Conservation (phyloP, 2,329 filamentous ascomycete genomes). For the Verticillium klebahnii region DNA sequence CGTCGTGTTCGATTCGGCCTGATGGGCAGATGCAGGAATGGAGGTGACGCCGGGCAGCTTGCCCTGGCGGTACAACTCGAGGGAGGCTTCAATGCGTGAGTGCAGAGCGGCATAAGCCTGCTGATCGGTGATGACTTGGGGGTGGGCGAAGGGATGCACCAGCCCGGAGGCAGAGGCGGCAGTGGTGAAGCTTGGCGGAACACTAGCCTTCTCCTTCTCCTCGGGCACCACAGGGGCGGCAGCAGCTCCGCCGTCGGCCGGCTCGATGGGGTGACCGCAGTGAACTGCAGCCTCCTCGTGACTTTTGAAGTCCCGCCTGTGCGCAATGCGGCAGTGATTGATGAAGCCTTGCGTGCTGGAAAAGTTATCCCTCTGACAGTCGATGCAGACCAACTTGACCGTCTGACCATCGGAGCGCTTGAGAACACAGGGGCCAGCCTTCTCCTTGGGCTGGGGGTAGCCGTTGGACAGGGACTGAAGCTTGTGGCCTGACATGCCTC, state of each 20-base stretch:
- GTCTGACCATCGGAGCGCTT: constrained; percentile 80
- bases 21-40: constrained; percentile 30
- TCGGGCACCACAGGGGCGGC: constrained; percentile 31
- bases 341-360: constrained; percentile 98
- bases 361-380: constrained; percentile 87
- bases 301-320: constrained; percentile 89
- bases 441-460: constrained; percentile 71
- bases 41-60: constrained; percentile 43
- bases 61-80: constrained; percentile 47
- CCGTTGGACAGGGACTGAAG: constrained; percentile 66
- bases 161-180: constrained; percentile 34
- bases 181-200: constrained; percentile 4
- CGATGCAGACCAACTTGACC: constrained; percentile 85
- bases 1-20: constrained; percentile 16
- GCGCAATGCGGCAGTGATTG: constrained; percentile 96
- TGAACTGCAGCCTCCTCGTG: constrained; percentile 90
- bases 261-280: constrained; percentile 79
- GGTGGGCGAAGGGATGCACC: constrained; percentile 59
- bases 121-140: constrained; percentile 45
- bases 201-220: constrained; percentile 24
- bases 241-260: constrained; percentile 48
- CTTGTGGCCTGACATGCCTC: constrained; percentile 53
- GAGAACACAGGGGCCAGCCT: constrained; percentile 76
- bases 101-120: constrained; percentile 46
- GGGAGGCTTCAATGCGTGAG: constrained; percentile 49